Base-by-base conservation (phyloP, 2,329 filamentous ascomycete species). In the Rhynchosporium graminicola region DNA sequence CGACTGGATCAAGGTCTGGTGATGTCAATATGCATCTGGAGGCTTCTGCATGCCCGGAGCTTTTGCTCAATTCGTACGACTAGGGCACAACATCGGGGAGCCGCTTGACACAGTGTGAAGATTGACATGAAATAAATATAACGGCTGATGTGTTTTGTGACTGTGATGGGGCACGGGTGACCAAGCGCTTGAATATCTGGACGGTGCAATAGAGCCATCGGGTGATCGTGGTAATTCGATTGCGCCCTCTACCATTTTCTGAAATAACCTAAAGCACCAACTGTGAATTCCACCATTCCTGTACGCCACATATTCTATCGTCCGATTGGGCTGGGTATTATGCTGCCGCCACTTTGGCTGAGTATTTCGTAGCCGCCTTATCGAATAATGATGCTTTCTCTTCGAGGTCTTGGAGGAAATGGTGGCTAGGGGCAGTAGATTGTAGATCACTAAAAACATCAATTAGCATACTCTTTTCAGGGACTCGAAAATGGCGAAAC, bases 371-470 rank as follows among this genome's bases (percentile, higher is more conserved):
- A 26, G 90, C 91, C 12, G 93, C 93, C 71, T 87, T 87, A 76
- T 96, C 91, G 74, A 98, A 98, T 62, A 92, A 78, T n/a, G 82
- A 84, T 75, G 87, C 91, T 87, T 97, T 98, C 77, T 92, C 91
- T 72, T 87, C 82, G 70, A 96, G 78, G 70, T 97, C 93, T 46
- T 77, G 75, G 62, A 97, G 76, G 65, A 95, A 80, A 40, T 85
- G 78, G 76, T 97, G 92, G 59, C 87, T 77, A 31, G 88, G 83
- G 59, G 89, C 83, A 15, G 79, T 78, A 58, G 81, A 82, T 75
- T 84, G 78, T 38, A 89, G 77, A 31, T 79, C 77, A 61, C 86
- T 88, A 40, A 40, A 59, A 52, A 7, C 50, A 58, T 28, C 12
- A 26, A 59, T 58, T 20, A 58, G 51, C 63, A 20, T n/a, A 38